Evolutionary conservation across 305 asterid genomes (phyloP).

Genomic region (Solanum aculeatissimum): DNA sequence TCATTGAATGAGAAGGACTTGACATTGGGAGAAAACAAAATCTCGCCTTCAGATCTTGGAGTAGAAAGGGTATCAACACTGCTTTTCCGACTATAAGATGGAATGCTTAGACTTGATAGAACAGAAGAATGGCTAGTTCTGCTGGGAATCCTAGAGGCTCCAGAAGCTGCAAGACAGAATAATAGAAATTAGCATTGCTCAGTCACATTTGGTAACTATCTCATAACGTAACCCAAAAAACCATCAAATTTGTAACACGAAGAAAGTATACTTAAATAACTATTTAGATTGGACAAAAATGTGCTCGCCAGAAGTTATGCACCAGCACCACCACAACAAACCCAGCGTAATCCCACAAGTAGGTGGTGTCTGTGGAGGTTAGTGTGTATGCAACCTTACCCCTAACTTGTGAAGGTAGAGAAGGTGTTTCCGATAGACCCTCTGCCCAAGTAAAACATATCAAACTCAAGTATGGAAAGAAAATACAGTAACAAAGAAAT

Average conservation of each 20-base stretch:
- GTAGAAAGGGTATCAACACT: slow-evolving; percentile 55
- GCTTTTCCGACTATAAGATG: slow-evolving; percentile 51
- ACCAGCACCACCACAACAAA: background rate
- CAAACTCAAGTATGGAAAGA: background rate
- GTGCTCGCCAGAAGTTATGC: background rate
- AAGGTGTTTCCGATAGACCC: background rate
- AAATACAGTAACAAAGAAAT: background rate
- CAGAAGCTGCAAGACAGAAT: slow-evolving; percentile 12
- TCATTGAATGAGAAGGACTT: slow-evolving; percentile 74
- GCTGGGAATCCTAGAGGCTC: slow-evolving; percentile 28
- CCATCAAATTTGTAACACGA: background rate
- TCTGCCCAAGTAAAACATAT: background rate
- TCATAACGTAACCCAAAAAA: background rate
- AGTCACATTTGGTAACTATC: background rate
- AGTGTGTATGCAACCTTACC: background rate
- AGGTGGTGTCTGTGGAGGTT: background rate
- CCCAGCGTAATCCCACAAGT: background rate
- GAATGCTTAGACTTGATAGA: slow-evolving; percentile 41
- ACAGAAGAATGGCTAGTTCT: slow-evolving; percentile 32
- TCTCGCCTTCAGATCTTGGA: slow-evolving; percentile 87
- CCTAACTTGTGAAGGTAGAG: background rate
- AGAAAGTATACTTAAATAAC: background rate
- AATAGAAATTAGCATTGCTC: background rate
- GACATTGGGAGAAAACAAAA: slow-evolving; percentile 66
- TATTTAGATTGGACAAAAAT: background rate